These are phyloP conservation scores for Trichomonascus vanleenenianus DNA, from an alignment of 805 yeast species.

Conservation along the genomic window DNA sequence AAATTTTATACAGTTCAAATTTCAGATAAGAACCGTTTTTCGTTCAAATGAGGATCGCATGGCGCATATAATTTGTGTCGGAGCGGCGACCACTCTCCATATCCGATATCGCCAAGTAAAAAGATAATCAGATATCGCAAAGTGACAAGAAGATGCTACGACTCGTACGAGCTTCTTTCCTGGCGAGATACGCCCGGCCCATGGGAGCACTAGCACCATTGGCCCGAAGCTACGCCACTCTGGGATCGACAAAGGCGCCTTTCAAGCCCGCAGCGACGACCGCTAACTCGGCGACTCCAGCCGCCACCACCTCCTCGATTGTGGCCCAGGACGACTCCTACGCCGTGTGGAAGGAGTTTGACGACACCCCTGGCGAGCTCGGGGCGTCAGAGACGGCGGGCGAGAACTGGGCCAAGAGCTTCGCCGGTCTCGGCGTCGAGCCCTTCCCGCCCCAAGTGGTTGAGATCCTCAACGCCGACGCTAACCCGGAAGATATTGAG, in stretches of 20 bases:
- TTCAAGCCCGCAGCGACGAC: background rate
- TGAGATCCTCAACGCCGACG: constrained; percentile 50
- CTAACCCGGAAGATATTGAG: constrained; percentile 73
- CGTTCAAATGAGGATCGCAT: too few species aligned
- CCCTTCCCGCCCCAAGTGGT: constrained; percentile 61
- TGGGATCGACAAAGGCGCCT: background rate
- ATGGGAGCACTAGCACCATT: too few species aligned
- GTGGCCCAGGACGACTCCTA: background rate
- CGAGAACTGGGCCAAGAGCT: constrained; percentile 77
- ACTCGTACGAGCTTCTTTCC: too few species aligned
- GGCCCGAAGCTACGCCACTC: too few species aligned
- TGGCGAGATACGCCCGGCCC: too few species aligned
- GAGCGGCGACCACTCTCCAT: too few species aligned
- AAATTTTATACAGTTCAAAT: too few species aligned
- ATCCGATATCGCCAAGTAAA: too few species aligned
- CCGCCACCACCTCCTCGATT: background rate
- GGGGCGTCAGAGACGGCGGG: background rate
- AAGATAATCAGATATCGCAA: too few species aligned
- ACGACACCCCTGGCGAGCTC: constrained; percentile 4
- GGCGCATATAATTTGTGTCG: too few species aligned
- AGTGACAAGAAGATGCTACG: too few species aligned
- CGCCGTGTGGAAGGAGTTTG: constrained; percentile 3
- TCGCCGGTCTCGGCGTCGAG: constrained; percentile 74
- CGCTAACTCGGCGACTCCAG: background rate
- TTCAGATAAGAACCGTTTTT: too few species aligned